Evolutionary conservation across 2,329 filamentous ascomycete genomes (phyloP).

Genomic region (Botrytis pseudocinerea): DNA sequence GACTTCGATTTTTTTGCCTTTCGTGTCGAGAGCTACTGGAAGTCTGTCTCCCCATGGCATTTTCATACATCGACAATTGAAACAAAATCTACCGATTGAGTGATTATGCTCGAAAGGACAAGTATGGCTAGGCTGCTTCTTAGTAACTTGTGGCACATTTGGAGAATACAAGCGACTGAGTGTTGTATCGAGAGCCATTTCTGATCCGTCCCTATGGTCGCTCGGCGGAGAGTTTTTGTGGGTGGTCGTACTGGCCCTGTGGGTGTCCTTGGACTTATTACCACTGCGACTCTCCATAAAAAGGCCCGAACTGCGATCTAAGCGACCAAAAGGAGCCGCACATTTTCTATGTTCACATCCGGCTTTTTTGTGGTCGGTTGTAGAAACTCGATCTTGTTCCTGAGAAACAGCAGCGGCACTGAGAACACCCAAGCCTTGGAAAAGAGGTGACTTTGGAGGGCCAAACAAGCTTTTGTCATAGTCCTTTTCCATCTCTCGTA

Average conservation of each 20-base stretch:
- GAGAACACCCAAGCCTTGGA: neutral
- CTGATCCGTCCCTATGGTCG: neutral
- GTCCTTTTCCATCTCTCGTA: neutral
- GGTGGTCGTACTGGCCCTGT: too few relatives aligned
- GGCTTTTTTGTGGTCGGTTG: neutral
- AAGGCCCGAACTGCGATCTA: neutral
- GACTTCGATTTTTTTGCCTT: neutral
- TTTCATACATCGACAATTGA: neutral
- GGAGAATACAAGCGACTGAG: neutral
- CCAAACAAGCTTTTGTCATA: neutral
- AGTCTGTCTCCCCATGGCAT: constrained; percentile 11
- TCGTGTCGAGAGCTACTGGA: neutral
- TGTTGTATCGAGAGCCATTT: neutral
- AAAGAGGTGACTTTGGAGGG: neutral
- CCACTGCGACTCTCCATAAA: rapidly evolving
- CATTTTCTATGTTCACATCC: too few relatives aligned
- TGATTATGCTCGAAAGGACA: neutral
- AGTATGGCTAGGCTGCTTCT: too few relatives aligned
- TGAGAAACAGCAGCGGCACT: neutral
- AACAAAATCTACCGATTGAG: constrained; percentile 6
- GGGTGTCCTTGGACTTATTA: neutral
- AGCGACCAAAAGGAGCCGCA: neutral
- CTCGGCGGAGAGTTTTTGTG: neutral
- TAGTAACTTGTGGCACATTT: rapidly evolving
- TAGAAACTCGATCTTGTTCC: neutral